Conservation (phyloP, 148 eudicot species). For the Silene latifolia region DNA sequence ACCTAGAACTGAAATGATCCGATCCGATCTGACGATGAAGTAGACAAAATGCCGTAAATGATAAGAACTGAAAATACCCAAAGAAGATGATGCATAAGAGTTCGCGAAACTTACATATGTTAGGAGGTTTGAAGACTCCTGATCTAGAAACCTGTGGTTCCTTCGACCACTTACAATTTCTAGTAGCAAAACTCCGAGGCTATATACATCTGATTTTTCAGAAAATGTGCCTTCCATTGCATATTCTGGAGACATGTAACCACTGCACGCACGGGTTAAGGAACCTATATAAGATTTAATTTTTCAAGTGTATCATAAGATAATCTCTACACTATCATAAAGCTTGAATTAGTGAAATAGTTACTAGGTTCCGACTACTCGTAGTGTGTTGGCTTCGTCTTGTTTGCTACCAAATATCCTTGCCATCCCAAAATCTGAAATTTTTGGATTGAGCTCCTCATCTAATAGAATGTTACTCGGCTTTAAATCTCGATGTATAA, state of each 20-base stretch:
- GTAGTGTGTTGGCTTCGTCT: constrained; percentile 41
- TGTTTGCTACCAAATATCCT: constrained; percentile 49
- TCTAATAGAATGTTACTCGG: constrained; percentile 45
- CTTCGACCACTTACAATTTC: constrained; percentile 36
- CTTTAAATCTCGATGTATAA: constrained; percentile 46
- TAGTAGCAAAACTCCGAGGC: constrained; percentile 34
- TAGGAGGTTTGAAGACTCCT: constrained; percentile 22
- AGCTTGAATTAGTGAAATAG: not conserved
- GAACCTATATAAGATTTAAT: not conserved
- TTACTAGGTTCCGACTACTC: constrained; percentile 67
- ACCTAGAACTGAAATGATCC: too few relatives aligned
- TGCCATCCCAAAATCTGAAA: constrained; percentile 58
- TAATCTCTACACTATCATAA: too few relatives aligned
- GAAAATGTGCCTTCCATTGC: constrained; percentile 34
- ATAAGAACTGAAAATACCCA: too few relatives aligned
- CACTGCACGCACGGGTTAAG: constrained; percentile 7
- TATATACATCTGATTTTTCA: constrained; percentile 36
- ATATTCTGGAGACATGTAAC: constrained; percentile 36
- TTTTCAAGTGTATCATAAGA: too few relatives aligned
- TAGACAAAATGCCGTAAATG: too few relatives aligned
- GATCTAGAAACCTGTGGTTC: constrained; percentile 21
- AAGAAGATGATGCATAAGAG: not conserved
- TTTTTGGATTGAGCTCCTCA: constrained; percentile 38
- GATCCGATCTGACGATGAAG: too few relatives aligned
- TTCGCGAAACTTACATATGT: constrained; percentile 24